These are phyloP conservation scores for Blastobotrys buckinghamii DNA, from an alignment of 1,139 yeast genomes.

Conservation along the genomic window DNA sequence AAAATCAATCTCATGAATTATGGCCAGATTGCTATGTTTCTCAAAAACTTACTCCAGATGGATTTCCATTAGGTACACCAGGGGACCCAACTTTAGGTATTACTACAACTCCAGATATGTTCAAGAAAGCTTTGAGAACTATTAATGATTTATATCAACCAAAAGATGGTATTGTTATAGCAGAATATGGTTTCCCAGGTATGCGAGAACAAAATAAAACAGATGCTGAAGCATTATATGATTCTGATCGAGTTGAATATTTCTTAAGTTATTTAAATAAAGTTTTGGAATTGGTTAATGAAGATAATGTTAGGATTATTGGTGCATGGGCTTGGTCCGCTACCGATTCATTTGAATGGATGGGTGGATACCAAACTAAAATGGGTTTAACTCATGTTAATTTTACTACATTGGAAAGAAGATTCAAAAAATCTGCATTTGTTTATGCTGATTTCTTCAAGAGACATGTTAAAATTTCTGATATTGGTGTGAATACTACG, in stretches of 20 bases:
- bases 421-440: slow-evolving; percentile 34
- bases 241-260: slow-evolving; percentile 31
- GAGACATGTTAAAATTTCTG: slow-evolving; percentile 9
- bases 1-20: slow-evolving; percentile 10
- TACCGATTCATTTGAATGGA: slow-evolving; percentile 36
- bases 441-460: slow-evolving; percentile 19
- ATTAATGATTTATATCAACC: slow-evolving; percentile 15
- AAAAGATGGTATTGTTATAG: slow-evolving; percentile 17
- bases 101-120: slow-evolving; percentile 16
- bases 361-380: slow-evolving; percentile 28
- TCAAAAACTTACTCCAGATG: slow-evolving; percentile 19
- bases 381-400: slow-evolving; percentile 36
- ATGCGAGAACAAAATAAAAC: slow-evolving; percentile 28
- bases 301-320: slow-evolving; percentile 29
- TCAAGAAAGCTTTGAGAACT: slow-evolving; percentile 15
- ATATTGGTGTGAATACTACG: not conserved
- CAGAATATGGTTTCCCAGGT: slow-evolving; percentile 35
- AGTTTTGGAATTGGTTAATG: slow-evolving; percentile 24
- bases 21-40: slow-evolving; percentile 17
- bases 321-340: slow-evolving; percentile 36
- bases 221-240: slow-evolving; percentile 27
- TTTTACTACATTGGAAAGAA: slow-evolving; percentile 31
- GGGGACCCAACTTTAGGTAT: slow-evolving; percentile 25
- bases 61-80: slow-evolving; percentile 29
- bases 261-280: slow-evolving; percentile 30